These are phyloP conservation scores for Scheffersomyces lignosus DNA, from an alignment of 805 yeast species.

Conservation along the genomic window DNA sequence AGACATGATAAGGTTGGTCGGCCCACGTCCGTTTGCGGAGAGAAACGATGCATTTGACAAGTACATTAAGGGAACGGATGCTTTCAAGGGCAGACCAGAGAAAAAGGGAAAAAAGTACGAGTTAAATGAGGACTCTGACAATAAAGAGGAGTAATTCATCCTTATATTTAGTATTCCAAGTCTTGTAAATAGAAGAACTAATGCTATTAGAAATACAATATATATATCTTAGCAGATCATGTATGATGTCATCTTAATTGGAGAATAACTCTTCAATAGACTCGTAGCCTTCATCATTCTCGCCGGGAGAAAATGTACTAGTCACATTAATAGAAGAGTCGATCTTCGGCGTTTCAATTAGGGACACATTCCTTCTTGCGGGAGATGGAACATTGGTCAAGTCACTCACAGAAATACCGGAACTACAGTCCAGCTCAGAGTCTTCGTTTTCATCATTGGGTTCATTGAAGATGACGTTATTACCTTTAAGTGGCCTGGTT, in stretches of 20 bases:
- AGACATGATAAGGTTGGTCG: slow-evolving; percentile 74
- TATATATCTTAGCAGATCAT: too few relatives aligned
- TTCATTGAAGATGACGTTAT: slow-evolving; percentile 5
- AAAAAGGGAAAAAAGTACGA: slow-evolving; percentile 2
- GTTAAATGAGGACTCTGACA: slow-evolving; percentile 1
- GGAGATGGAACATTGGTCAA: too few relatives aligned
- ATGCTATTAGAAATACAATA: neutral
- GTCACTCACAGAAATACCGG: too few relatives aligned
- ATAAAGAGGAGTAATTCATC: neutral
- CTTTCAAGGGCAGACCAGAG: slow-evolving; percentile 35
- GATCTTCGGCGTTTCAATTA: neutral
- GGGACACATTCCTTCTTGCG: neutral
- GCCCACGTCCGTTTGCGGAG: slow-evolving; percentile 77
- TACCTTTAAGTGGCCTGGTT: slow-evolving; percentile 1
- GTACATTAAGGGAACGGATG: slow-evolving; percentile 59
- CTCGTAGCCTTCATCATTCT: slow-evolving; percentile 4
- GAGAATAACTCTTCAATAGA: slow-evolving; percentile 12
- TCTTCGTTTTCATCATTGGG: slow-evolving; percentile 3
- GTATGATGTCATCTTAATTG: too few relatives aligned
- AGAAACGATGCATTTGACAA: slow-evolving; percentile 88
- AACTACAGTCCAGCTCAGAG: slow-evolving; percentile 1
- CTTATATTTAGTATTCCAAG: neutral
- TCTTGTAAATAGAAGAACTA: neutral
- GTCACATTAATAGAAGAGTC: neutral
- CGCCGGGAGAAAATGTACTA: neutral